Evolutionary conservation across 1,139 yeast genomes (phyloP), one percentile per base, ranked within the genome.

Genomic region (Yamadazyma jaroonii): DNA sequence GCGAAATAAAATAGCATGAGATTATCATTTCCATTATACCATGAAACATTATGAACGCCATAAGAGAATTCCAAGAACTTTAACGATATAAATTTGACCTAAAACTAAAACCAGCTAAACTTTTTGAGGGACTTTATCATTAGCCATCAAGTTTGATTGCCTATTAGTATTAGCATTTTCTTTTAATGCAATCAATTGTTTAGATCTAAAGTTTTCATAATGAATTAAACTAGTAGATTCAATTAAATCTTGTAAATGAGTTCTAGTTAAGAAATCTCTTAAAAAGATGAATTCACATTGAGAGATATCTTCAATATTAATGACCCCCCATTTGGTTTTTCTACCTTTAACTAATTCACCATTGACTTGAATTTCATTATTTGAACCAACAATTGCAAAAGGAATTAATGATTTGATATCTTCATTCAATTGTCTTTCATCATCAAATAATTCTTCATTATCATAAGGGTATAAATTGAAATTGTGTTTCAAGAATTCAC

Each of bases 331-430:
- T 58, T 84, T 81, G 41, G 94, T 88, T 64, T 84, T 81, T 68
- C 98, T 82, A 34, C 96, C 97, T 54, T 94, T 83, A 29, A 88
- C 86, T 23, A 75, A 66, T 54, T 84, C 86, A 33, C 96, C 97
- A 49, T 80, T 78, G 41, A 81, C 67, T 41, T 81, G 75, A 44
- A 86, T 78, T 50, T 83, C 84, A 43, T 72, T 76, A 57, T 89
- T 95, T n/a, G 96, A 84, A 30, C 97, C 98, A 39, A 90, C 89
- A 34, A 92, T 79, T 1, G 98, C 97, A 68, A 92, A 92, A 23
- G 98, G 98, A 49, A 90, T 78, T 56, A 79, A 77, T 36, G 83
- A 86, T 72, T 83, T 79, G 52, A 84, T 83, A 52, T 84, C 87
- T 50, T 76, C 78, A 55, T 84, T 84, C 53, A 84, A 72, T 54